Evolutionary conservation across 331 rosid species (phyloP).

Genomic region (Acacia concinna): DNA sequence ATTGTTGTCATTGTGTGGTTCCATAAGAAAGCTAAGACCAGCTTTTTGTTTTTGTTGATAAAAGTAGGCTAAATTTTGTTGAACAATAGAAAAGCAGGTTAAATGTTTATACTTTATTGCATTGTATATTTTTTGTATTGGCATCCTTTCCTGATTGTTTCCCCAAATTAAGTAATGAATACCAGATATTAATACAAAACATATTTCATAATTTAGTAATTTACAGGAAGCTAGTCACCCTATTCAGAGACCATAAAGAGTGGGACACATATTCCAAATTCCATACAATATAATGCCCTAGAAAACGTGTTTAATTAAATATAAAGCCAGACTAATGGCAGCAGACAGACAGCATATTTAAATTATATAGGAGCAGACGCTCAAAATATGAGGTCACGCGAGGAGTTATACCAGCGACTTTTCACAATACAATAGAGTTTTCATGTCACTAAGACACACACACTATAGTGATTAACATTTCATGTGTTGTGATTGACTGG

Average conservation of each 20-base stretch:
- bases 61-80: background rate
- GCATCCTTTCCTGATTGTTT: background rate
- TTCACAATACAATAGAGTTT: too few species aligned
- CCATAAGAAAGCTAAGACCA: too few species aligned
- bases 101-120: background rate
- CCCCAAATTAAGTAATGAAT: background rate
- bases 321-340: background rate
- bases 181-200: background rate
- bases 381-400: too few species aligned
- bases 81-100: too few species aligned
- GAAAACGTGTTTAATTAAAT: background rate
- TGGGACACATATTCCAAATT: background rate
- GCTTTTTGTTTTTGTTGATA: background rate
- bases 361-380: too few species aligned
- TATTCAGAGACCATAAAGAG: background rate
- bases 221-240: background rate
- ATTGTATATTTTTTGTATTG: background rate
- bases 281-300: background rate
- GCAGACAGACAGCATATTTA: too few species aligned
- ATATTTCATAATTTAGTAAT: background rate
- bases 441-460: too few species aligned
- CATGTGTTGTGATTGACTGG: background rate
- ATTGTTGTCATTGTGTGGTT: too few species aligned
- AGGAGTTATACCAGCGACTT: too few species aligned
- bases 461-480: too few species aligned